Conservation (phyloP, 495 filamentous ascomycete genomes). For the Symbiotaphrina buchneri region DNA sequence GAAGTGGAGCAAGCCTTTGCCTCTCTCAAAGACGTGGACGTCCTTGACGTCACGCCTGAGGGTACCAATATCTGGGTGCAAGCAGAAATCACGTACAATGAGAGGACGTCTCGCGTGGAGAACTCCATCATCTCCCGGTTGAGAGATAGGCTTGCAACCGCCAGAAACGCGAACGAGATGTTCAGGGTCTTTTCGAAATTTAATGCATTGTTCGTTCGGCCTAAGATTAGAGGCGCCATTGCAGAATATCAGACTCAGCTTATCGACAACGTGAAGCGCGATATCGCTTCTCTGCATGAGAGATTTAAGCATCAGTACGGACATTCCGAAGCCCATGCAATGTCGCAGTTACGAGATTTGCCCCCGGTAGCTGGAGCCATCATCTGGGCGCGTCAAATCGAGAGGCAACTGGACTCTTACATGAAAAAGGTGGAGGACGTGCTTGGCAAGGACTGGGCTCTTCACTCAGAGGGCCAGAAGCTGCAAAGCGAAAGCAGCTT, state of each 20-base stretch:
- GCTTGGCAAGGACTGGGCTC: conserved; percentile 74
- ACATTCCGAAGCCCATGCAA: conserved; percentile 88
- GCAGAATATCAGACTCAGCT: conserved; percentile 93
- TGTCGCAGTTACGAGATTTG: conserved; percentile 89
- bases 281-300: conserved; percentile 81
- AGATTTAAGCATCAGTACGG: conserved; percentile 98
- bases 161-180: conserved; percentile 96
- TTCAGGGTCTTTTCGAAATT: conserved; percentile 99
- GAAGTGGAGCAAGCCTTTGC: conserved; percentile 89
- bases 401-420: conserved; percentile 78
- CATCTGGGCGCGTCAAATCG: conserved; percentile 92
- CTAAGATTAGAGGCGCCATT: conserved; percentile 94
- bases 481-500: conserved; percentile 68
- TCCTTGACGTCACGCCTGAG: conserved; percentile 74
- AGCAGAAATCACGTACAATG: conserved; percentile 87
- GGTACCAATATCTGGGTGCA: conserved; percentile 79
- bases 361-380: conserved; percentile 92
- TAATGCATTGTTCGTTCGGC: conserved; percentile 91
- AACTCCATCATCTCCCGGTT: conserved; percentile 96
- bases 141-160: conserved; percentile 78
- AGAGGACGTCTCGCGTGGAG: conserved; percentile 86
- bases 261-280: conserved; percentile 89
- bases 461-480: conserved; percentile 89
- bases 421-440: conserved; percentile 98
- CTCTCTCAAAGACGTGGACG: conserved; percentile 79